These are phyloP conservation scores for Phoma herbarum DNA, from an alignment of 2,329 filamentous ascomycete species.

Conservation along the genomic window DNA sequence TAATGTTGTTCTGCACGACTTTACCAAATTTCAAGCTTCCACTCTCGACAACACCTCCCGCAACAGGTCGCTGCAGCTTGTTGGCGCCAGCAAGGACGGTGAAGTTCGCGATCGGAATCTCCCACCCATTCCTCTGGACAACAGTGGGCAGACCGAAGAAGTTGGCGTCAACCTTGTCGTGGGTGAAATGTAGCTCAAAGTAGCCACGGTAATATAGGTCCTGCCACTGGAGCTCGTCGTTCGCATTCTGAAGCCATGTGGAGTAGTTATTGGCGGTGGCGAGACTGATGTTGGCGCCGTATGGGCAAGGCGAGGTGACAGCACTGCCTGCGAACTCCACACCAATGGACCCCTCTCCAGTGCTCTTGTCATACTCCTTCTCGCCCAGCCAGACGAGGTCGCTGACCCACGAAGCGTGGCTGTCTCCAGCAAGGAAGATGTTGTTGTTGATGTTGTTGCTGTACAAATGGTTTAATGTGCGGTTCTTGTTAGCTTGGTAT, in stretches of 20 bases:
- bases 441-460: conserved; percentile 75
- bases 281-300: conserved; percentile 67
- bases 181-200: conserved; percentile 67
- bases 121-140: conserved; percentile 66
- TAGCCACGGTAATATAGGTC: conserved; percentile 79
- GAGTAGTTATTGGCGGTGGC: conserved; percentile 58
- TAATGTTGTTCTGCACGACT: conserved; percentile 47
- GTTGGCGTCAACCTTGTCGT: conserved; percentile 65
- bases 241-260: conserved; percentile 53
- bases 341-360: conserved; percentile 55
- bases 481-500: conserved; percentile 74
- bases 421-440: conserved; percentile 76
- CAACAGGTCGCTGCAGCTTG: conserved; percentile 61
- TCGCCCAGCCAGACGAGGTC: conserved; percentile 58
- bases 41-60: conserved; percentile 61
- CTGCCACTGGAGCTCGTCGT: conserved; percentile 75
- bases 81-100: conserved; percentile 71
- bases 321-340: conserved; percentile 70
- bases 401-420: conserved; percentile 68
- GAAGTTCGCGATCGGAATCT: conserved; percentile 75
- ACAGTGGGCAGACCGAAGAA: conserved; percentile 73
- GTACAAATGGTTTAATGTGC: conserved; percentile 72
- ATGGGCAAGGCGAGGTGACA: conserved; percentile 67
- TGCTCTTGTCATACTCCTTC: conserved; percentile 50
- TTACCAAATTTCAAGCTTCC: conserved; percentile 64